Evolutionary conservation across 1,284 basidiomycete species (phyloP).

Genomic region (Cystobasidiaceae sp.): DNA sequence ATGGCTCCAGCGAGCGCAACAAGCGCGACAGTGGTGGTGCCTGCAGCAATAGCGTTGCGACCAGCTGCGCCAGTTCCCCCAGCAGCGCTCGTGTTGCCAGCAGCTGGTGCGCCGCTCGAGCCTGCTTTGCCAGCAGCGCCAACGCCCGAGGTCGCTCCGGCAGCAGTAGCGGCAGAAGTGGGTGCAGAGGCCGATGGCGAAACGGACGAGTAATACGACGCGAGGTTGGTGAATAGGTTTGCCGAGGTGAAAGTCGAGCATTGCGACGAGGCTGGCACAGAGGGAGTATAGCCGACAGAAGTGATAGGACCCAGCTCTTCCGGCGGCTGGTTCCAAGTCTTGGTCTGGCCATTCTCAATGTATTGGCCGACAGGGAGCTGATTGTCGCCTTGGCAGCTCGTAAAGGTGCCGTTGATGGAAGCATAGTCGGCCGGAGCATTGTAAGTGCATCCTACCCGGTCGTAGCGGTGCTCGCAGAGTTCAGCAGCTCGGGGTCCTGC

Average conservation of each 20-base stretch:
- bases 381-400: conserved; percentile 24
- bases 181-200: neutral
- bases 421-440: conserved; percentile 26
- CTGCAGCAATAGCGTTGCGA: neutral
- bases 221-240: conserved; percentile 7
- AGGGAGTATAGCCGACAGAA: conserved; percentile 59
- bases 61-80: neutral
- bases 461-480: conserved; percentile 29
- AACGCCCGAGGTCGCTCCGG: neutral
- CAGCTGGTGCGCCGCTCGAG: too few relatives aligned
- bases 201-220: conserved; percentile 2
- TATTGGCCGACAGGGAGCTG: conserved; percentile 29
- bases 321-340: conserved; percentile 42
- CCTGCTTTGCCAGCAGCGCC: neutral
- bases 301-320: conserved; percentile 57
- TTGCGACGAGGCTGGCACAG: conserved; percentile 58
- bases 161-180: conserved; percentile 13
- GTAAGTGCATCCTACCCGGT: conserved; percentile 26
- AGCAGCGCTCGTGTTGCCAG: too few relatives aligned
- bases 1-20: neutral
- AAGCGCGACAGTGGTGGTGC: neutral
- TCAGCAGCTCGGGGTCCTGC: conserved; percentile 24
- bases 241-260: conserved; percentile 48
- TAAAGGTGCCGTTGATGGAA: conserved; percentile 27
- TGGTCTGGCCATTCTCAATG: neutral